Conservation (phyloP, 495 filamentous ascomycete genomes). For the Corynascus novoguineensis region DNA sequence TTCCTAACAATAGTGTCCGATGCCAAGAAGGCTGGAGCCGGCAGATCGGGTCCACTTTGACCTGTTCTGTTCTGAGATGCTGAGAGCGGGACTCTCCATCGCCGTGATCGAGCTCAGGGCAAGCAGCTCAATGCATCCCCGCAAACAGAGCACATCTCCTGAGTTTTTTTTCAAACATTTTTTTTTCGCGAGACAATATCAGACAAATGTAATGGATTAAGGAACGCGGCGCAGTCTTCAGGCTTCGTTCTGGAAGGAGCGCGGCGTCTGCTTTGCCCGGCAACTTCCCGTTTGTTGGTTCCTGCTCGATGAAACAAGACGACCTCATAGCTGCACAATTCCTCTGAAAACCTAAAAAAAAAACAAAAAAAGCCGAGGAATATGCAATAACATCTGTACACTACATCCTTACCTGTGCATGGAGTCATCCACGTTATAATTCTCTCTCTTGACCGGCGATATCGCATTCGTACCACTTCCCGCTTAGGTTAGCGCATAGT, state of each 20-base stretch:
- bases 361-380: too few relatives aligned
- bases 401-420: not conserved
- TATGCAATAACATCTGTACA: too few relatives aligned
- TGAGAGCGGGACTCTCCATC: not conserved
- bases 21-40: conserved; percentile 15
- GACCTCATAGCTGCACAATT: not conserved
- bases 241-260: conserved; percentile 9
- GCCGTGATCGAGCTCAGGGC: too few relatives aligned
- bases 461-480: not conserved
- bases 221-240: conserved; percentile 12
- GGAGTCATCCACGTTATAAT: not conserved
- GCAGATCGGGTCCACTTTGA: conserved; percentile 12
- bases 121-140: not conserved
- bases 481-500: not conserved
- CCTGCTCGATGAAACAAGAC: conserved; percentile 13
- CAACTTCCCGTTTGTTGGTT: conserved; percentile 11
- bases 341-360: not conserved
- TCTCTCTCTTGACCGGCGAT: too few relatives aligned
- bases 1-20: not conserved
- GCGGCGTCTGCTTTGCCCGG: conserved; percentile 12
- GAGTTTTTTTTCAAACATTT: too few relatives aligned
- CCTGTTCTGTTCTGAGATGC: not conserved
- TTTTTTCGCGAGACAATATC: too few relatives aligned
- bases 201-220: not conserved
- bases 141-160: not conserved